Evolutionary conservation across 2,329 filamentous ascomycete species (phyloP).

Genomic region (Xylaria arbuscula): DNA sequence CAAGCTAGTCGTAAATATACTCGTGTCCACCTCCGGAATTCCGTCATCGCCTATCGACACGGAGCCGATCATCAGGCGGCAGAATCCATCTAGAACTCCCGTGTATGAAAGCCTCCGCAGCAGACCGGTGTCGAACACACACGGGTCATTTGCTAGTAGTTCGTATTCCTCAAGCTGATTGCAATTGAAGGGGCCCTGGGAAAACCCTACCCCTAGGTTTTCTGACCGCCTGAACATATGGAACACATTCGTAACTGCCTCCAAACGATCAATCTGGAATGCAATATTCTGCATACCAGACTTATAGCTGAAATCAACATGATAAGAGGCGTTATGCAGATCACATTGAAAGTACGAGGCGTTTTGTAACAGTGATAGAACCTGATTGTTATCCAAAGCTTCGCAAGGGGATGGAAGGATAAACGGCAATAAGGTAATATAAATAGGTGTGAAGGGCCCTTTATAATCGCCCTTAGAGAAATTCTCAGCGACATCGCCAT

Average conservation of each 20-base stretch:
- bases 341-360: not conserved
- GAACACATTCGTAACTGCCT: not conserved
- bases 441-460: constrained; percentile 1
- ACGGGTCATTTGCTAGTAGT: not conserved
- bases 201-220: not conserved
- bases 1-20: not conserved
- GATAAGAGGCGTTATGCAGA: constrained; percentile 6
- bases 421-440: not conserved
- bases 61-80: not conserved
- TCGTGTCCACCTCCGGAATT: not conserved
- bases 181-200: not conserved
- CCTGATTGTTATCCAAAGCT: too few relatives aligned
- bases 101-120: constrained; percentile 4
- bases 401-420: too few relatives aligned
- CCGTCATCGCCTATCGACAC: not conserved
- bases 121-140: constrained; percentile 1
- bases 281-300: constrained; percentile 4
- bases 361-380: too few relatives aligned
- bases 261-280: not conserved
- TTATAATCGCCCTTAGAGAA: not conserved
- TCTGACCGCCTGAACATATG: not conserved
- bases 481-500: too few relatives aligned
- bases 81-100: not conserved
- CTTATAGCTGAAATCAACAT: not conserved
- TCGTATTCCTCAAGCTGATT: not conserved